Evolutionary conservation across 2,329 filamentous ascomycete genomes (phyloP).

Genomic region (Pseudomassariella vexata): DNA sequence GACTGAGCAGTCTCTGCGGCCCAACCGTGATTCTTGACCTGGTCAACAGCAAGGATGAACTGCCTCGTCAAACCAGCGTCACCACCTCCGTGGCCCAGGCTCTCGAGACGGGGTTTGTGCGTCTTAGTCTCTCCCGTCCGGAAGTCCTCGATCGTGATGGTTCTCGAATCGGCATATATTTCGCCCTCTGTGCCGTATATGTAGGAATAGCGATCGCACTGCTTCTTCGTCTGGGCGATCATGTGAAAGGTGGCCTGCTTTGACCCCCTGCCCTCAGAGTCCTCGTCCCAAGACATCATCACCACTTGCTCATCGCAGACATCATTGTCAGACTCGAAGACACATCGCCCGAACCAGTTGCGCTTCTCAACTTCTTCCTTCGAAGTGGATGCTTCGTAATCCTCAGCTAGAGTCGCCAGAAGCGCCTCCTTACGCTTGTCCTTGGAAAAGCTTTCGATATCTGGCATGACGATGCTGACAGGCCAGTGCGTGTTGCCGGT

Average conservation of each 20-base stretch:
- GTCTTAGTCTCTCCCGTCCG: constrained; percentile 46
- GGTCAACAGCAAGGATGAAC: constrained; percentile 77
- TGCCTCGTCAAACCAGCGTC: constrained; percentile 75
- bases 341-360: constrained; percentile 90
- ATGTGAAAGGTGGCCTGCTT: constrained; percentile 93
- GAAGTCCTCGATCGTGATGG: constrained; percentile 73
- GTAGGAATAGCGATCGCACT: constrained; percentile 78
- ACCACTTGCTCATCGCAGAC: constrained; percentile 92
- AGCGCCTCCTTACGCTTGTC: constrained; percentile 33
- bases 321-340: constrained; percentile 88
- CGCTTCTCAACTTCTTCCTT: constrained; percentile 40
- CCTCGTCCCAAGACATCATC: constrained; percentile 81
- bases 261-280: constrained; percentile 52
- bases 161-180: constrained; percentile 74
- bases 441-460: constrained; percentile 73
- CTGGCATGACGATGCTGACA: constrained; percentile 80
- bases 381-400: constrained; percentile 46
- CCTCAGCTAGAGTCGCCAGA: constrained; percentile 31
- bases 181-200: constrained; percentile 86
- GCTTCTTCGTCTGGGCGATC: constrained; percentile 81
- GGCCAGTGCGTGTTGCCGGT: constrained; percentile 73
- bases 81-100: constrained; percentile 66
- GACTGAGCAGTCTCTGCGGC: constrained; percentile 65
- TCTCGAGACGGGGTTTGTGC: constrained; percentile 54
- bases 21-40: constrained; percentile 67